phyloP scores from a whole-genome alignment of 805 yeast genomes.

The Sugiyamaella chiloensis region DNA sequence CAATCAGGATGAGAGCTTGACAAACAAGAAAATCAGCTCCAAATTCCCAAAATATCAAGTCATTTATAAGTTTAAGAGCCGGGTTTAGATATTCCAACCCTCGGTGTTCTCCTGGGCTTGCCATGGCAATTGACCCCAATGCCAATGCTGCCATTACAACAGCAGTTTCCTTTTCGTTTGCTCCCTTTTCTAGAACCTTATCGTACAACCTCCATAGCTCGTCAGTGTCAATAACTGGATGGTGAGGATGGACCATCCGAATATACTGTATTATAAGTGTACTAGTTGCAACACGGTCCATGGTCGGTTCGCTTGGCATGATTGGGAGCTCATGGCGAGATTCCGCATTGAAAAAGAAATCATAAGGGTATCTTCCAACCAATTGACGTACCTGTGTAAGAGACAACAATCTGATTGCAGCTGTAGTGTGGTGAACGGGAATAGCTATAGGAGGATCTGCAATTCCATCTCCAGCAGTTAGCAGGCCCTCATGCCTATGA shows the following conservation, averaged over 20 bases:
- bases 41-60: conserved; percentile 8
- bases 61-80: neutral
- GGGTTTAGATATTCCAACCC: conserved; percentile 6
- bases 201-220: conserved; percentile 1
- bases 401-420: conserved; percentile 9
- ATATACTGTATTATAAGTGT: conserved; percentile 3
- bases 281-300: neutral
- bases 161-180: conserved; percentile 9
- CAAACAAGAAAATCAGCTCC: conserved; percentile 6
- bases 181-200: neutral
- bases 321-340: neutral
- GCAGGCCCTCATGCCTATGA: neutral
- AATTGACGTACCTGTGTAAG: conserved; percentile 5
- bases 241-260: conserved; percentile 11
- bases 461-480: neutral
- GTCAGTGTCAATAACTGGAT: conserved; percentile 5
- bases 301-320: neutral
- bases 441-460: conserved; percentile 14
- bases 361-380: conserved; percentile 13
- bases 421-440: conserved; percentile 15
- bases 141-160: conserved; percentile 11
- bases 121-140: conserved; percentile 8
- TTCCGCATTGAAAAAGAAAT: conserved; percentile 13
- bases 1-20: conserved; percentile 7
- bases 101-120: neutral